A percentile compares a stretch with the other conserved stretches of the same genome.
Conservation (phyloP, 441 rosid genomes). For the Gossypium gossypioides region DNA sequence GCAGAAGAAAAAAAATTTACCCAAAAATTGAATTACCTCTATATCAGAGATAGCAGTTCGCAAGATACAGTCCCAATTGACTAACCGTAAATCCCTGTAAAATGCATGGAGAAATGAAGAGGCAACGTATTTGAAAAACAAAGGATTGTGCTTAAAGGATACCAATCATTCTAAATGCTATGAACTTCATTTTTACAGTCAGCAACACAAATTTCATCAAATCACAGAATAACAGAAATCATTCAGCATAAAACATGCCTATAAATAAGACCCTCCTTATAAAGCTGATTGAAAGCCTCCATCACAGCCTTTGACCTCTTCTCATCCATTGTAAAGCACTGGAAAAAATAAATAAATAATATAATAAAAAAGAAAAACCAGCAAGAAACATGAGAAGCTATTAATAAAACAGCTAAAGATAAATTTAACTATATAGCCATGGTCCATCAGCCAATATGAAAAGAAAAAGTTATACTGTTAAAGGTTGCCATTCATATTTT, state of each 20-base stretch:
- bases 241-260: constrained; percentile 31
- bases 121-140: background rate
- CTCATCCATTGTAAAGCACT: constrained; percentile 96
- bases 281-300: constrained; percentile 66
- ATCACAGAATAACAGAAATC: background rate
- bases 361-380: background rate
- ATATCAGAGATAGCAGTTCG: constrained; percentile 84
- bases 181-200: background rate
- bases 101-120: constrained; percentile 19
- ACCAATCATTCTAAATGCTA: background rate
- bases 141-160: background rate
- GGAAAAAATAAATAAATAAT: background rate
- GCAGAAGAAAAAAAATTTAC: constrained; percentile 3
- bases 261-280: constrained; percentile 71
- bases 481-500: constrained; percentile 3
- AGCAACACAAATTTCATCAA: background rate
- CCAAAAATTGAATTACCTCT: constrained; percentile 46
- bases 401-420: background rate
- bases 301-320: constrained; percentile 72
- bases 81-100: constrained; percentile 71
- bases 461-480: background rate
- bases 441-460: background rate
- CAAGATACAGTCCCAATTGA: constrained; percentile 83
- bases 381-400: background rate
- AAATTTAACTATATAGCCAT: background rate